Conservation (phyloP, 805 yeast species). For the Suhomyces kilbournensis region DNA sequence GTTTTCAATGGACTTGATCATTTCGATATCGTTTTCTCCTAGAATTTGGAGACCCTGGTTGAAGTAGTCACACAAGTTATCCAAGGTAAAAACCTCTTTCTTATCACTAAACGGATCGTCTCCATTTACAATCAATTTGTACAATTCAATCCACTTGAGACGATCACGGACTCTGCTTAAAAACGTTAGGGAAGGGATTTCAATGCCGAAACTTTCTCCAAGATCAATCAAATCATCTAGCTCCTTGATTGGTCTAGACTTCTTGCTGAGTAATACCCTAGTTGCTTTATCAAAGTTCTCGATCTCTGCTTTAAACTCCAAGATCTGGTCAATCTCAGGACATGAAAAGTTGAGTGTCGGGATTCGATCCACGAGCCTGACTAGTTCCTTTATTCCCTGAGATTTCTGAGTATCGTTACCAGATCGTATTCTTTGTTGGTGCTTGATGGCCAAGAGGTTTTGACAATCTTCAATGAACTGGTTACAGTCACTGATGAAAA, state of each 20-base stretch:
- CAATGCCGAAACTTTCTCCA: constrained; percentile 61
- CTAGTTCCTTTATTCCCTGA: constrained; percentile 22
- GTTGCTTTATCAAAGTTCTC: constrained; percentile 50
- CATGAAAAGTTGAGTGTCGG: constrained; percentile 50
- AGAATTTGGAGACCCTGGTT: constrained; percentile 26
- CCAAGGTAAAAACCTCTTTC: constrained; percentile 32
- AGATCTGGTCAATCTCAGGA: constrained; percentile 58
- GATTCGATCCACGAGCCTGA: constrained; percentile 42
- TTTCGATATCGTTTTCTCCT: constrained; percentile 17
- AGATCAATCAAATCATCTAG: constrained; percentile 51
- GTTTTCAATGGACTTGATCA: constrained; percentile 33
- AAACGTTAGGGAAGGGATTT: constrained; percentile 44
- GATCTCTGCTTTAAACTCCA: constrained; percentile 52
- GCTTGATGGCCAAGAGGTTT: constrained; percentile 48
- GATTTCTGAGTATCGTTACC: constrained; percentile 18
- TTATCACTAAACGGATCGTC: constrained; percentile 39
- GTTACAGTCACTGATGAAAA: constrained; percentile 44
- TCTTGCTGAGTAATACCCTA: constrained; percentile 32
- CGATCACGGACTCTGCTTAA: constrained; percentile 35
- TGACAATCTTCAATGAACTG: constrained; percentile 57
- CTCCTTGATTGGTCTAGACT: constrained; percentile 38
- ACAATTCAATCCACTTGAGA: constrained; percentile 32
- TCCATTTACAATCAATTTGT: constrained; percentile 33
- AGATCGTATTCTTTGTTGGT: constrained; percentile 46
- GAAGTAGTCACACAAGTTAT: constrained; percentile 26